Conservation (phyloP, 2,329 filamentous ascomycete species). For the Cytospora paraplurivora region DNA sequence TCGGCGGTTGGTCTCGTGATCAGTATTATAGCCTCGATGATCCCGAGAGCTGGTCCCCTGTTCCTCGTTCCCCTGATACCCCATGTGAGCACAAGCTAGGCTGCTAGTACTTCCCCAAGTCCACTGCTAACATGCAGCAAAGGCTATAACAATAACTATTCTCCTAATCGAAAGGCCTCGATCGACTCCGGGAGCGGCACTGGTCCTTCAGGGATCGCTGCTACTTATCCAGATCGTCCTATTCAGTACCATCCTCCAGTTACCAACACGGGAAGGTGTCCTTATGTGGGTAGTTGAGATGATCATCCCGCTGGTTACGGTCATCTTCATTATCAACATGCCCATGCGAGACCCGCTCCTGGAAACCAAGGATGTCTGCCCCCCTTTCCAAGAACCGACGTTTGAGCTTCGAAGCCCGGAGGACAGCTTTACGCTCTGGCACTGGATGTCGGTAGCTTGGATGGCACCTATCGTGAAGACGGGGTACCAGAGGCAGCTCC, state of each 20-base stretch:
- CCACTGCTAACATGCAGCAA: neutral
- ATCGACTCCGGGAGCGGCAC: conserved; percentile 69
- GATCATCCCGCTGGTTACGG: conserved; percentile 46
- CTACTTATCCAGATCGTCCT: conserved; percentile 38
- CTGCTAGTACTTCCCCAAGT: neutral
- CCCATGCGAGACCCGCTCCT: conserved; percentile 65
- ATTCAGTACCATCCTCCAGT: conserved; percentile 39
- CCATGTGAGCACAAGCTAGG: conserved; percentile 19
- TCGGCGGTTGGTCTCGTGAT: conserved; percentile 19
- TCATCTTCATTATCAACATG: conserved; percentile 64
- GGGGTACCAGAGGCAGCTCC: conserved; percentile 65
- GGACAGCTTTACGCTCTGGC: conserved; percentile 76
- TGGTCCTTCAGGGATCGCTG: conserved; percentile 58
- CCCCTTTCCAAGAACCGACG: conserved; percentile 57
- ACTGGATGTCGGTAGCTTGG: conserved; percentile 86
- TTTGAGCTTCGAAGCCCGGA: conserved; percentile 70
- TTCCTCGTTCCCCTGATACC: conserved; percentile 26
- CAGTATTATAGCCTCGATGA: conserved; percentile 17
- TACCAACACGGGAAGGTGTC: conserved; percentile 32
- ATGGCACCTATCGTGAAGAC: conserved; percentile 71
- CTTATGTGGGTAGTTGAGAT: conserved; percentile 38
- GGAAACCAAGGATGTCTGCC: conserved; percentile 59
- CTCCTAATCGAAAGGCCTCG: conserved; percentile 25
- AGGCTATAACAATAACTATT: conserved; percentile 21
- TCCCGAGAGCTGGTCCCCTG: conserved; percentile 20